phyloP scores from a whole-genome alignment of 2,329 filamentous ascomycete species.

The Fusarium anthophilum region DNA sequence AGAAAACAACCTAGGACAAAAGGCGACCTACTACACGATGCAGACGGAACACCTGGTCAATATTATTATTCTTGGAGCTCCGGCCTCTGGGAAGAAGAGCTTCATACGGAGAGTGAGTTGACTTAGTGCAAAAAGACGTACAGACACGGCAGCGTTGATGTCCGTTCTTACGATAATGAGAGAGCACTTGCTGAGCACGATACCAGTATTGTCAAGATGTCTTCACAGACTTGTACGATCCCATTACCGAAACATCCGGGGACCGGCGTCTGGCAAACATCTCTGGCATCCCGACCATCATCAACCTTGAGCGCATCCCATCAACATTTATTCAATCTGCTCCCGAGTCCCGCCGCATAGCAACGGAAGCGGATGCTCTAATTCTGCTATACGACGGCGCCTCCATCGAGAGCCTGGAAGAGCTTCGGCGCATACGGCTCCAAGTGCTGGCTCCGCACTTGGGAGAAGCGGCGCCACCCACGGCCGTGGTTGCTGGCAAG shows the following conservation, averaged over 20 bases:
- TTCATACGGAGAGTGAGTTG: slow-evolving; percentile 33
- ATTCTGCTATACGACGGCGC: slow-evolving; percentile 30
- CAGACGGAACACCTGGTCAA: slow-evolving; percentile 17
- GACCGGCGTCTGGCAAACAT: slow-evolving; percentile 25
- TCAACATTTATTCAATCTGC: slow-evolving; percentile 18
- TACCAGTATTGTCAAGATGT: slow-evolving; percentile 29
- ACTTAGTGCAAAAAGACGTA: background rate
- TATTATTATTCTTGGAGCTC: slow-evolving; percentile 30
- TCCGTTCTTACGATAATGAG: background rate
- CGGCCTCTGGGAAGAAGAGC: slow-evolving; percentile 29
- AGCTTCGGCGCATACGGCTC: slow-evolving; percentile 19
- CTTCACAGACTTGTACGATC: slow-evolving; percentile 30
- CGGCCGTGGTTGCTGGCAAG: slow-evolving; percentile 26
- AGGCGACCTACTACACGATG: background rate
- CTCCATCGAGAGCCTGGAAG: slow-evolving; percentile 9
- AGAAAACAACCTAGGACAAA: background rate
- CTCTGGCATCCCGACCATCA: slow-evolving; percentile 8
- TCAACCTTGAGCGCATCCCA: slow-evolving; percentile 29
- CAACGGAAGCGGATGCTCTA: slow-evolving; percentile 24
- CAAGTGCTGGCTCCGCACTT: slow-evolving; percentile 15
- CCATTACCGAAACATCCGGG: slow-evolving; percentile 24
- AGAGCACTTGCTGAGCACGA: background rate
- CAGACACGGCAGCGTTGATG: background rate
- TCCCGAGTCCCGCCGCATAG: slow-evolving; percentile 10
- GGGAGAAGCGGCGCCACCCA: slow-evolving; percentile 2